A percentile compares a stretch with the other conserved stretches of the same genome.
phyloP scores from a whole-genome alignment of 371 early-diverging fungal species.

The Mortierella sp. region DNA sequence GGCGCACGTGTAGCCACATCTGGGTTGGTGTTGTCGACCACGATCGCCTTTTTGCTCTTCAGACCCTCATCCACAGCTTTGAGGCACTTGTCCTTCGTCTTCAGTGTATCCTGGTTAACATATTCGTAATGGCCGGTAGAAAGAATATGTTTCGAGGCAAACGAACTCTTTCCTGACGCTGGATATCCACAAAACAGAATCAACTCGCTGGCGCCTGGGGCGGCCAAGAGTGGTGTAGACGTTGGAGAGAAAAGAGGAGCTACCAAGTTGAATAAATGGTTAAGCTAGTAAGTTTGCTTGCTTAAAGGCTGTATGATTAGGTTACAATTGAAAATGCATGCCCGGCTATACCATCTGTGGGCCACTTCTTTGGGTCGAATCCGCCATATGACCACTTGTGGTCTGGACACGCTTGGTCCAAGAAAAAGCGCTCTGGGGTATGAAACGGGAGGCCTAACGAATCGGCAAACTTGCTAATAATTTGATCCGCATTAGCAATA shows the following conservation, averaged over 20 bases:
- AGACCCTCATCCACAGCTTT: conserved; percentile 68
- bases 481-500: conserved; percentile 13
- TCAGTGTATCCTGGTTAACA: conserved; percentile 88
- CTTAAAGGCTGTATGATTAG: no score
- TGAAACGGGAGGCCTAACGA: conserved; percentile 81
- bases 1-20: conserved; percentile 68
- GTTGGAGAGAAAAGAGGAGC: conserved; percentile 48
- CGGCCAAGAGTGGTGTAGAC: conserved; percentile 59
- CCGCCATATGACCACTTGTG: conserved; percentile 62
- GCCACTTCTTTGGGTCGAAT: conserved; percentile 70
- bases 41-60: conserved; percentile 66
- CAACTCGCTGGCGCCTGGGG: conserved; percentile 65
- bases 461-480: conserved; percentile 81
- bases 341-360: conserved; percentile 36
- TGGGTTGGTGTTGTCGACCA: conserved; percentile 93
- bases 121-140: conserved; percentile 75
- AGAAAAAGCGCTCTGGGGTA: conserved; percentile 90
- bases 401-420: conserved; percentile 63
- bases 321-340: background rate
- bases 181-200: conserved; percentile 88
- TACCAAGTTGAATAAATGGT: conserved; percentile 2
- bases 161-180: conserved; percentile 89
- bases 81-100: conserved; percentile 81
- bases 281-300: background rate
- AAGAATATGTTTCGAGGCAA: conserved; percentile 72